Conservation (phyloP, 345 rosid genomes). For the Lenwebbia sp. region DNA sequence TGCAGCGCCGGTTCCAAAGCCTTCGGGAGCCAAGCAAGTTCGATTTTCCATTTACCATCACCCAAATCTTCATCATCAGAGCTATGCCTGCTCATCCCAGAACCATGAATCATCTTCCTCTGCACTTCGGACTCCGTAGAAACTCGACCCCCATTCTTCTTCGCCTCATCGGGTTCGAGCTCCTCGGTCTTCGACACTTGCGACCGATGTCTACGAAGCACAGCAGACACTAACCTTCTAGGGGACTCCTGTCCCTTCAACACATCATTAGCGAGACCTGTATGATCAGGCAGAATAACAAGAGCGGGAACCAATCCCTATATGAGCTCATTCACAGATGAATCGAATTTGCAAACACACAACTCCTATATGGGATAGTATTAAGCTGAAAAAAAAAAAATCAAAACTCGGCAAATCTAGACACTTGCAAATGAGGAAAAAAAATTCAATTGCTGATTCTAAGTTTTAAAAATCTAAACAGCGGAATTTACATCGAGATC, state of each 20-base stretch:
- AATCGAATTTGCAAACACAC: neutral
- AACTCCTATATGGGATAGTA: neutral
- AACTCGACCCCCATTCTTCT: slow-evolving; percentile 3
- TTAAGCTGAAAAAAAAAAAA: neutral
- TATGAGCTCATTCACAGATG: neutral
- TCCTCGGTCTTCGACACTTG: slow-evolving; percentile 26
- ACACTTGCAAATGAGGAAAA: neutral
- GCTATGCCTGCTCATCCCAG: slow-evolving; percentile 14
- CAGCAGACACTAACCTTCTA: slow-evolving; percentile 24
- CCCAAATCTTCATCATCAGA: slow-evolving; percentile 37
- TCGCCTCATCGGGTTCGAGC: slow-evolving; percentile 12
- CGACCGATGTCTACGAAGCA: slow-evolving; percentile 34
- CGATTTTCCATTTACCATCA: slow-evolving; percentile 57
- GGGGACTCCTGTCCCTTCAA: slow-evolving; percentile 22
- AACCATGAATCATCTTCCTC: slow-evolving; percentile 10
- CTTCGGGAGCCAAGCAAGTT: slow-evolving; percentile 69
- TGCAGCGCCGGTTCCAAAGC: slow-evolving; percentile 80
- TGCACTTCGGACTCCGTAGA: slow-evolving; percentile 10
- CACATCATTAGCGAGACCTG: slow-evolving; percentile 12
- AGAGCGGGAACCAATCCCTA: neutral
- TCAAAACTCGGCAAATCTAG: neutral
- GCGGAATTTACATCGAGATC: neutral
- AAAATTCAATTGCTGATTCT: neutral
- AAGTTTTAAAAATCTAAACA: neutral
- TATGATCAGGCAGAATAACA: neutral